Evolutionary conservation across 306 rosid species (phyloP), one percentile per base, ranked within the genome.

Genomic region (Delonix regia): DNA sequence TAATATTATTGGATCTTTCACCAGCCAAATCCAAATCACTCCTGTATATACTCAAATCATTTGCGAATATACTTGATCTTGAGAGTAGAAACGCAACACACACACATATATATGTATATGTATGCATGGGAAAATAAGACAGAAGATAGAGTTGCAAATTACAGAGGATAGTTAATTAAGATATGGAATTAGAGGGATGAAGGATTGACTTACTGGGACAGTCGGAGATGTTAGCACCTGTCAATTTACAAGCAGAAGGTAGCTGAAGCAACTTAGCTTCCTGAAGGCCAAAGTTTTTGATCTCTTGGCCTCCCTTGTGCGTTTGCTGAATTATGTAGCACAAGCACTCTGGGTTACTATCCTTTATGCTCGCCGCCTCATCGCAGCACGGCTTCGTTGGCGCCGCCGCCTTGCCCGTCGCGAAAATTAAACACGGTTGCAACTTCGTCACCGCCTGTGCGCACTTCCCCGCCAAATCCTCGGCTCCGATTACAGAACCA

Each of bases 311-410:
- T 3, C 99, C 99, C 9, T 45, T 76, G 22, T 86, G 93, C 0
- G 88, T 87, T 71, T 90, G 89, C 73, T 87, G 89, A 11, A 96
- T 91, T 1, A 96, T 48, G 77, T 22, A 93, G 28, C 99, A 96
- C 72, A 96, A 48, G 33, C 99, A 96, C 86, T 87, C 89, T 0
- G 99, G 99, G 2, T 63, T 59, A 0, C 36, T 86, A 1, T 86
- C 87, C 55, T 59, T 93, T 10, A 96, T 86, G 34, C 24, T 69
- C 24, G 33, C n/a, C 2, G 87, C 78, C 1, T 92, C 80, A 0
- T 75, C 83, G 38, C 99, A 96, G 12, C 99, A 96, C 0, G 85
- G 90, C 83, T 88, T 85, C 1, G 81, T 53, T 30, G 99, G 99
- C 18, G 41, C 47, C 1, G 19, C 45, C 42, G 81, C 92, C 48